phyloP scores from a whole-genome alignment of 1,284 basidiomycete species.

The Rhizoctonia solani region DNA sequence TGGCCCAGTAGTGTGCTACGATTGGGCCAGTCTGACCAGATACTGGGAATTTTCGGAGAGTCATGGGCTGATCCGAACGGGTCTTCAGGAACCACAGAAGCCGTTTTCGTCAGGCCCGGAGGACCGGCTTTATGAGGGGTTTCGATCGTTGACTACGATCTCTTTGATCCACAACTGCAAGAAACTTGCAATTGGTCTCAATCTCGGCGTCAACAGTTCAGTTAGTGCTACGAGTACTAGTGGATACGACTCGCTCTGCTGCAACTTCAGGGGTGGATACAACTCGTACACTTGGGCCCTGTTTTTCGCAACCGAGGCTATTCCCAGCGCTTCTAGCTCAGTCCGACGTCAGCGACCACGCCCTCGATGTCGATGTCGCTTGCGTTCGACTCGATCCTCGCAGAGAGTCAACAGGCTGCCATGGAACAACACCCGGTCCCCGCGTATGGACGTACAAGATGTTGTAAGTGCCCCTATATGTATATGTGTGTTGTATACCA shows the following conservation, averaged over 20 bases:
- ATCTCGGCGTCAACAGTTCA: too few species aligned
- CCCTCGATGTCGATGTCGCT: conserved; percentile 14
- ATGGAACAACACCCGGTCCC: conserved; percentile 16
- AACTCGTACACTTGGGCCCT: too few species aligned
- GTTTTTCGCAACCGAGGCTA: too few species aligned
- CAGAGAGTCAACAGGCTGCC: conserved; percentile 7
- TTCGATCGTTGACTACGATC: conserved; percentile 20
- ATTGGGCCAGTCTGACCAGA: too few species aligned
- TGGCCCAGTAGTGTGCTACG: too few species aligned
- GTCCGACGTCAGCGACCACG: too few species aligned
- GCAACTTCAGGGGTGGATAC: too few species aligned
- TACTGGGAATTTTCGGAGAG: conserved; percentile 1
- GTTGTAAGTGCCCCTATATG: conserved; percentile 19
- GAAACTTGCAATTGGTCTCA: too few species aligned
- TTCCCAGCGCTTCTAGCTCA: too few species aligned
- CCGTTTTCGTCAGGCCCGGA: conserved; percentile 2
- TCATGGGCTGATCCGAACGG: not conserved
- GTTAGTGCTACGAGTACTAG: too few species aligned
- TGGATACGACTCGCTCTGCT: too few species aligned
- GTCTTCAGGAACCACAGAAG: conserved; percentile 21
- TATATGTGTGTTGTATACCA: not conserved
- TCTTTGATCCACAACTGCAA: conserved; percentile 3
- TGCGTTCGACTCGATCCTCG: conserved; percentile 11
- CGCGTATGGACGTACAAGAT: conserved; percentile 8
- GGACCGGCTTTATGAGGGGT: not conserved